Base-by-base conservation (phyloP, 169 alveolate genomes). In the Perkinsus marinus region DNA sequence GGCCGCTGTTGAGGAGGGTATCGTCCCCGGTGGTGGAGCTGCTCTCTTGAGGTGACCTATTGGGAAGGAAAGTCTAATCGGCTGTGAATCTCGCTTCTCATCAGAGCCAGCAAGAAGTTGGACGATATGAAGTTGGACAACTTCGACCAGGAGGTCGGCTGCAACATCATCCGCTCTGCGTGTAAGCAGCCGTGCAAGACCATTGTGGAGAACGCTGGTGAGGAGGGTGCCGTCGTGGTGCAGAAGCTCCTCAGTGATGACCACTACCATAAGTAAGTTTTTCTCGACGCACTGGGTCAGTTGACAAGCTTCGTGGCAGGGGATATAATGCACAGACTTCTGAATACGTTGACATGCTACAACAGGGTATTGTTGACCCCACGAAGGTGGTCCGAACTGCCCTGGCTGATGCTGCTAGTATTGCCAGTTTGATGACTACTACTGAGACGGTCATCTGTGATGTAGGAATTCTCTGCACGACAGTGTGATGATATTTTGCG, bases 1-100 rank as follows among this genome's bases (percentile, higher is more conserved):
- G 95, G 99, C 99, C 68, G 99, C 99, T 16, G 98, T 98, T 39
- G 99, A 97, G 93, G 99, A 99, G 93, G 99, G 99, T 43, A 98
- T 98, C 89, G 99, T 99, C 57, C 99, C 99, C 19, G 99, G 99
- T 39, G 99, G 99, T 7, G 99, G 99, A 30, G 95, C 98, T 89
- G 99, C 99, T 90, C 95, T 98, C 46, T 43, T 43, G 68, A 43
- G 68, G 68, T 43, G 17, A 17, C 26, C 68, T 43, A 17, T 43
- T n/a, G n/a, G 68, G 68, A 17, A 43, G 17, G n/a, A n/a, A n/a
- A n/a, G n/a, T n/a, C n/a, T n/a, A n/a, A 96, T 96, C 92, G 93
- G 93, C 13, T 91, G 94, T 93, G 97, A 94, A 41, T 93, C 94
- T n/a, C n/a, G n/a, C 68, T 9, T 43, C n/a, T 43, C 9, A 43